Evolutionary conservation across 2,329 filamentous ascomycete genomes (phyloP), one percentile per base, ranked within the genome.

Genomic region (Metarhizium anisopliae): DNA sequence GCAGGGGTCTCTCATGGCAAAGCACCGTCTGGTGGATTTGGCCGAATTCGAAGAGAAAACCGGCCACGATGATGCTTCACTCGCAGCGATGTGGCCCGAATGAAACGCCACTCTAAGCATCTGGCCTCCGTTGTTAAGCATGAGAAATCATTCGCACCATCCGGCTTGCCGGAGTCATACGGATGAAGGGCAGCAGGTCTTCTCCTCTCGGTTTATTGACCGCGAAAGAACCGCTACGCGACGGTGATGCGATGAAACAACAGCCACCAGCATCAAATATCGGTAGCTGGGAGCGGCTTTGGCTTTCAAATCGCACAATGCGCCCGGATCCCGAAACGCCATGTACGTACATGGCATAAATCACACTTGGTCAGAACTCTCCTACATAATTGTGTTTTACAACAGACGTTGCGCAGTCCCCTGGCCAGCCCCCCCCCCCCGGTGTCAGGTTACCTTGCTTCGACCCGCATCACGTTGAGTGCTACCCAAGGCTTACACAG

Each of bases 1-100:
- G 40, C 52, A 50, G 47, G 55, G 47, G 32, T 57, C 18, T 29
- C 49, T 52, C 47, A 54, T 36, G 40, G 11, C 47, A 42, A 29
- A 36, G 25, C 47, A 30, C 51, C 20, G 20, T 53, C 4, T 16
- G 40, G 47, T 47, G 25, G 25, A 25, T 25, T 25, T 25, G 25
- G 25, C 25, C 25, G 25, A 25, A 25, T 25, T 25, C 25, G 25
- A 25, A 25, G 32, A 35, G 29, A 30, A 13, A 47, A 49, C 7
- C 7, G 43, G 16, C 20, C 29, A 25, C 42, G 45, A 55, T 50
- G n/a, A 43, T 40, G 35, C 18, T 32, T 43, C 36, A 29, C 25
- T 29, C 29, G 13, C 51, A 38, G 51, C 30, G 38, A 18, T 35
- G 25, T 47, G 30, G 25, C 25, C 25, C 25, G 25, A 25, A 25